Percentiles rank a stretch among this genome's conserved stretches.
Evolutionary conservation across 371 early-diverging fungal species (phyloP).

Genomic region (Smittium mucronatum): DNA sequence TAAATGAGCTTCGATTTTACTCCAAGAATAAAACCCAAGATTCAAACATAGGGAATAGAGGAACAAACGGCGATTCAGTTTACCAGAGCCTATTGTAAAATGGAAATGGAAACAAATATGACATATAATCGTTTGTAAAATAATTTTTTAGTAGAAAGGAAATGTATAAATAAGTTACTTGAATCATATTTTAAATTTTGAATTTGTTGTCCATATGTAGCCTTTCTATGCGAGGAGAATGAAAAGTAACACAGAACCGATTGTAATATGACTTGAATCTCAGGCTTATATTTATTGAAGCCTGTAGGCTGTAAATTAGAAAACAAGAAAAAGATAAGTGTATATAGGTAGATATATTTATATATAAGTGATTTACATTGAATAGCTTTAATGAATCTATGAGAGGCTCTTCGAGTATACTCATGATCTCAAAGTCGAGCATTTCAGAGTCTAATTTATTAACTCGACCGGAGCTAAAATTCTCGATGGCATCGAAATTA

Average conservation of each 20-base stretch:
- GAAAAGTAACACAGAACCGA: slow-evolving; percentile 32
- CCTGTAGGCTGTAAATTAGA: slow-evolving; percentile 15
- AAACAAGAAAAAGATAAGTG: too few relatives aligned
- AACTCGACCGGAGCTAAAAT: slow-evolving; percentile 42
- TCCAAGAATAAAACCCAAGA: neutral
- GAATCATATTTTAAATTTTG: slow-evolving; percentile 33
- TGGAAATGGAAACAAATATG: too few relatives aligned
- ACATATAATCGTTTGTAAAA: too few relatives aligned
- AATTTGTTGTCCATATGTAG: slow-evolving; percentile 39
- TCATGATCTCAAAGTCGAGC: slow-evolving; percentile 60
- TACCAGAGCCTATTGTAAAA: neutral
- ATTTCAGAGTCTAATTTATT: slow-evolving; percentile 78
- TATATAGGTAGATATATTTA: too few relatives aligned
- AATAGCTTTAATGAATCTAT: slow-evolving; percentile 38
- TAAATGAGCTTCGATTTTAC: neutral
- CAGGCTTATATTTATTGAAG: slow-evolving; percentile 22
- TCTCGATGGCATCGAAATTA: too few relatives aligned
- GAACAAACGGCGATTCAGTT: neutral
- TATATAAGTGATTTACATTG: slow-evolving; percentile 2
- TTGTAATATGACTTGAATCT: slow-evolving; percentile 29
- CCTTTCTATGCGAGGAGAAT: slow-evolving; percentile 29
- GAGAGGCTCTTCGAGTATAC: slow-evolving; percentile 61
- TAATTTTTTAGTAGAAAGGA: too few relatives aligned
- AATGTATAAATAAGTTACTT: neutral
- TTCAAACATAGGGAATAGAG: neutral